These are phyloP conservation scores for Gossypium rotundifolium DNA, from an alignment of 345 rosid species.

Conservation along the genomic window DNA sequence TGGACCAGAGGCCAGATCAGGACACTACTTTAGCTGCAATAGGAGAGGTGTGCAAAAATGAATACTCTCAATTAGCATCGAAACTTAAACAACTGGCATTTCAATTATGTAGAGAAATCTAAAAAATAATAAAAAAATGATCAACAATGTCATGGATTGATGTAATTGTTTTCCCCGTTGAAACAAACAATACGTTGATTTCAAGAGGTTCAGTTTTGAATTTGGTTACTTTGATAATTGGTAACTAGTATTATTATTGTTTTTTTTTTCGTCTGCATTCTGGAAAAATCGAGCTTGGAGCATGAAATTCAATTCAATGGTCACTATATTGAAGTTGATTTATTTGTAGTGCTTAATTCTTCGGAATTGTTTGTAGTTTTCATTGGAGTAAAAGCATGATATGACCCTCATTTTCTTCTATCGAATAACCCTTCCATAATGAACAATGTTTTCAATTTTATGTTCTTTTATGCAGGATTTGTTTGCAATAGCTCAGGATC, in stretches of 20 bases:
- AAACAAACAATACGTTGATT: not conserved
- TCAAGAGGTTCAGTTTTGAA: not conserved
- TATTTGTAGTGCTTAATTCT: not conserved
- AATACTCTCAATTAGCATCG: not conserved
- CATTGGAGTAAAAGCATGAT: not conserved
- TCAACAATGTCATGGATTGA: not conserved
- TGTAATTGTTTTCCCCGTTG: not conserved
- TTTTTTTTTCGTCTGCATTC: not conserved
- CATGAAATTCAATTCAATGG: not conserved
- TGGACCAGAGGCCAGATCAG: conserved; percentile 80
- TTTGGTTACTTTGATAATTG: not conserved
- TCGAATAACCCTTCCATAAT: not conserved
- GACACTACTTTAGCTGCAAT: conserved; percentile 80
- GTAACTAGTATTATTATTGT: not conserved
- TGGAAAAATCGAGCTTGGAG: not conserved
- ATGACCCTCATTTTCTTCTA: not conserved
- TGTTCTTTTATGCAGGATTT: conserved; percentile 50
- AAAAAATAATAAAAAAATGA: not conserved
- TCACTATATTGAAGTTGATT: not conserved
- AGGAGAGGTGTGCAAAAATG: conserved; percentile 63
- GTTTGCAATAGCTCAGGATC: conserved; percentile 91
- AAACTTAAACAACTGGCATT: not conserved
- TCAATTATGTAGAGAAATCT: not conserved
- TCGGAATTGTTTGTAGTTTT: not conserved
- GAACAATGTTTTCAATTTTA: not conserved